Conservation (phyloP, 2,329 filamentous ascomycete genomes). For the Huntiella decipiens region DNA sequence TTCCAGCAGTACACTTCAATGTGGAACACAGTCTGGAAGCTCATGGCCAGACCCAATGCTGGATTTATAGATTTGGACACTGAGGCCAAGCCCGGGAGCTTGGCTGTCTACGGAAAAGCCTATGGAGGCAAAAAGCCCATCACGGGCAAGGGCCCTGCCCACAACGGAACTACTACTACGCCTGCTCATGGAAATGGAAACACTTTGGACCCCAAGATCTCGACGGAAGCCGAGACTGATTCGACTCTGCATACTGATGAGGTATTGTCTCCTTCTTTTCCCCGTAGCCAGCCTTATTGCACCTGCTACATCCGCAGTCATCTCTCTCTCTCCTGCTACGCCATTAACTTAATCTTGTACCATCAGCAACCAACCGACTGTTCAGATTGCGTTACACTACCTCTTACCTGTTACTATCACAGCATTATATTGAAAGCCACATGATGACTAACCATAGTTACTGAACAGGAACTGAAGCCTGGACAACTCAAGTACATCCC, state of each 20-base stretch:
- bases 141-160: conserved; percentile 10
- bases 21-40: conserved; percentile 11
- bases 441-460: no score
- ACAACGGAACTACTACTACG: conserved; percentile 9
- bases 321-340: no score
- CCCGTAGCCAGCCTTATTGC: background rate
- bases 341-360: background rate
- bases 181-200: conserved; percentile 9
- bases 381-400: no score
- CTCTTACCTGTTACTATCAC: no score
- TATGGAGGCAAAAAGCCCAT: conserved; percentile 11
- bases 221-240: conserved; percentile 4
- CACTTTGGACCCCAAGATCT: conserved; percentile 4
- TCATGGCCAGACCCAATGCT: conserved; percentile 10
- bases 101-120: conserved; percentile 8
- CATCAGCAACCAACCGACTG: no score
- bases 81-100: conserved; percentile 6
- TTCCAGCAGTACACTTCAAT: conserved; percentile 12
- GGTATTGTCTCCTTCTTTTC: conserved; percentile 2
- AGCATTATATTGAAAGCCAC: no score
- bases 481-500: conserved; percentile 12
- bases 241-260: conserved; percentile 4
- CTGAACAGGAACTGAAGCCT: conserved; percentile 7
- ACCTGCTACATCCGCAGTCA: background rate
- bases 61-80: conserved; percentile 8